These are phyloP conservation scores for Penicillium sp. DNA, from an alignment of 2,329 filamentous ascomycete genomes.

Conservation along the genomic window DNA sequence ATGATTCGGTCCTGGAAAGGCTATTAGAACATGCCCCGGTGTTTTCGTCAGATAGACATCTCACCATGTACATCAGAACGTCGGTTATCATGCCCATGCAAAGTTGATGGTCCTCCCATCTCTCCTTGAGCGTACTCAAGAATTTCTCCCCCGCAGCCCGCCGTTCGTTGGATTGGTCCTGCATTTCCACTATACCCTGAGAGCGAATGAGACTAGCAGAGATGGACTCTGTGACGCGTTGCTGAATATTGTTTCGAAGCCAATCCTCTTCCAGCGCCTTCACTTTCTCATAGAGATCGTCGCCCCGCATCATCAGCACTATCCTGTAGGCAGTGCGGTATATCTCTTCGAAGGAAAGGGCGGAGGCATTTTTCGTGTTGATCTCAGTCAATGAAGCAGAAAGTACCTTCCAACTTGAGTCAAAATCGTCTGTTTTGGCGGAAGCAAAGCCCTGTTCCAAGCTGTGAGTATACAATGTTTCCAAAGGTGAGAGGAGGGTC, in stretches of 20 bases:
- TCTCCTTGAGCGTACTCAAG: slow-evolving; percentile 72
- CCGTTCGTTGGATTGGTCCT: slow-evolving; percentile 71
- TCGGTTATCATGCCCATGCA: slow-evolving; percentile 98
- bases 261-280: slow-evolving; percentile 80
- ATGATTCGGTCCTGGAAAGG: slow-evolving; percentile 76
- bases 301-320: slow-evolving; percentile 84
- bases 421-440: slow-evolving; percentile 73
- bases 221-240: slow-evolving; percentile 71
- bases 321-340: slow-evolving; percentile 95
- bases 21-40: slow-evolving; percentile 4
- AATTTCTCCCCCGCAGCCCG: slow-evolving; percentile 82
- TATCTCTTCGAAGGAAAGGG: slow-evolving; percentile 90
- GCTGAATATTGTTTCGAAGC: slow-evolving; percentile 75
- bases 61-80: slow-evolving; percentile 90
- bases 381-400: slow-evolving; percentile 81
- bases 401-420: slow-evolving; percentile 80
- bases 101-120: slow-evolving; percentile 87
- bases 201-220: slow-evolving; percentile 69
- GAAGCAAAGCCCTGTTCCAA: slow-evolving; percentile 57
- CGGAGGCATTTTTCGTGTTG: slow-evolving; percentile 86
- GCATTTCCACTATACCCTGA: slow-evolving; percentile 53
- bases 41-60: slow-evolving; percentile 19
- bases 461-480: slow-evolving; percentile 12
- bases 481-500: slow-evolving; percentile 5
- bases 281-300: slow-evolving; percentile 78